phyloP scores from a whole-genome alignment of 1,284 basidiomycete species.

The Ceraceosorus bombacis region DNA sequence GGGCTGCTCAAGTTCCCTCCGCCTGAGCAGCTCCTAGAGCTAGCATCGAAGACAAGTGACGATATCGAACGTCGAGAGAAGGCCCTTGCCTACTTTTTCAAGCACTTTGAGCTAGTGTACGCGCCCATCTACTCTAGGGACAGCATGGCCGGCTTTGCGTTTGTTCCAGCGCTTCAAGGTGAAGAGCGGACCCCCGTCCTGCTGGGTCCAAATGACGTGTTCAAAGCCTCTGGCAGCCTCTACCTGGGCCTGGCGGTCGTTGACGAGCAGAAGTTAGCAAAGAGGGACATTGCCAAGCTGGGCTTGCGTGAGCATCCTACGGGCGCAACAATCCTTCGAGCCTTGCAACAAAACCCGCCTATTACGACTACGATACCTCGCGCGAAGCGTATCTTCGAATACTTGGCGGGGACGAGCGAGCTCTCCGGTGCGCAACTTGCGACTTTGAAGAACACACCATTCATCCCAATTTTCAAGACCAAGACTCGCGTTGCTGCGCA shows the following conservation, averaged over 20 bases:
- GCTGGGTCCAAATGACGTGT: slow-evolving; percentile 69
- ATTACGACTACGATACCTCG: slow-evolving; percentile 56
- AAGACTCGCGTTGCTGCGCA: slow-evolving; percentile 6
- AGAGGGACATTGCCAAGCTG: slow-evolving; percentile 62
- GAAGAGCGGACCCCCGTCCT: slow-evolving; percentile 54
- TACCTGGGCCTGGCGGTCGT: slow-evolving; percentile 68
- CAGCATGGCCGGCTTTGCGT: slow-evolving; percentile 52
- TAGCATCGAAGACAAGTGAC: slow-evolving; percentile 18
- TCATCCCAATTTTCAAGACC: slow-evolving; percentile 33
- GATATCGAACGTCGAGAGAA: slow-evolving; percentile 20
- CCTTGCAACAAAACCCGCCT: slow-evolving; percentile 19
- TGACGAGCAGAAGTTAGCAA: slow-evolving; percentile 53
- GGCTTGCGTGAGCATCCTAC: slow-evolving; percentile 69
- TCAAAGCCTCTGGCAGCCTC: slow-evolving; percentile 63
- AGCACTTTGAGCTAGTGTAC: slow-evolving; percentile 34
- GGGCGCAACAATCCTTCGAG: slow-evolving; percentile 35
- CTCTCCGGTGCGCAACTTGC: slow-evolving; percentile 25
- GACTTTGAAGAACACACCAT: slow-evolving; percentile 21
- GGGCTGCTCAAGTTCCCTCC: slow-evolving; percentile 70
- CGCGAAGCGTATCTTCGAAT: slow-evolving; percentile 67
- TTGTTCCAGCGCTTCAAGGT: slow-evolving; percentile 65
- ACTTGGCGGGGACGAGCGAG: slow-evolving; percentile 59
- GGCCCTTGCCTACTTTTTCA: slow-evolving; percentile 40
- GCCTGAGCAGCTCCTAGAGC: slow-evolving; percentile 55
- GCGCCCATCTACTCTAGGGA: slow-evolving; percentile 24